Evolutionary conservation across 2,329 filamentous ascomycete genomes (phyloP).

Genomic region (Neonectria ditissima): DNA sequence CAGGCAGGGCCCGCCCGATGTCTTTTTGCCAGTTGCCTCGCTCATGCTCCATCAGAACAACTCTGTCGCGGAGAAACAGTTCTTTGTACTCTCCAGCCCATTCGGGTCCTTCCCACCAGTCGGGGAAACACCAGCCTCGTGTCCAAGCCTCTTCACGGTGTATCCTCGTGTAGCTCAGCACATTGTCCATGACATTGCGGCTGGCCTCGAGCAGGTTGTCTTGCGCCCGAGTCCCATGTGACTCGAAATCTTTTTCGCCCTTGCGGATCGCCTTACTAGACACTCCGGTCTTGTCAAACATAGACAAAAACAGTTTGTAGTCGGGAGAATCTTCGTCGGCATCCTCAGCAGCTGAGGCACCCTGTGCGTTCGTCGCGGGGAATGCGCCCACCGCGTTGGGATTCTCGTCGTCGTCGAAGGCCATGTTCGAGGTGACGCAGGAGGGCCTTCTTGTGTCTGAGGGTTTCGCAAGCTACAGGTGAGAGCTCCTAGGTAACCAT

Average conservation of each 20-base stretch:
- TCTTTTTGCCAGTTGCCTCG: constrained; percentile 78
- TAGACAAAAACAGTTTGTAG: constrained; percentile 77
- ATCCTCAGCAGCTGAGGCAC: constrained; percentile 58
- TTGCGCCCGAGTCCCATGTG: constrained; percentile 87
- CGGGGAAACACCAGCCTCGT: constrained; percentile 80
- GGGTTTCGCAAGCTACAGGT: neutral
- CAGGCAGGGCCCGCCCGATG: constrained; percentile 75
- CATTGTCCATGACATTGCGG: constrained; percentile 88
- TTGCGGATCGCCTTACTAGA: constrained; percentile 80
- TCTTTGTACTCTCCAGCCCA: constrained; percentile 42
- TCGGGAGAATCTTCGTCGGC: constrained; percentile 87
- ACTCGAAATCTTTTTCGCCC: constrained; percentile 97
- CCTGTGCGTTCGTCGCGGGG: constrained; percentile 42
- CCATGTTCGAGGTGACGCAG: constrained; percentile 45
- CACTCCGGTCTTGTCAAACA: constrained; percentile 63
- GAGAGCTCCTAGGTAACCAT: neutral
- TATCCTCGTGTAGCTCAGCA: constrained; percentile 80
- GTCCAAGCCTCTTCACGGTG: constrained; percentile 76
- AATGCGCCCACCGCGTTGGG: constrained; percentile 40
- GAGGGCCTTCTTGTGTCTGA: neutral
- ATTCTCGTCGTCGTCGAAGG: constrained; percentile 60
- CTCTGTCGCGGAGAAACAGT: constrained; percentile 57
- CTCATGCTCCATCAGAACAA: constrained; percentile 78
- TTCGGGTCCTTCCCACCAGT: constrained; percentile 58
- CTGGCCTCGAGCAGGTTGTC: constrained; percentile 82